Base-by-base conservation (phyloP, 176 grass and related monocot species). In the Tillandsia fasciculata region DNA sequence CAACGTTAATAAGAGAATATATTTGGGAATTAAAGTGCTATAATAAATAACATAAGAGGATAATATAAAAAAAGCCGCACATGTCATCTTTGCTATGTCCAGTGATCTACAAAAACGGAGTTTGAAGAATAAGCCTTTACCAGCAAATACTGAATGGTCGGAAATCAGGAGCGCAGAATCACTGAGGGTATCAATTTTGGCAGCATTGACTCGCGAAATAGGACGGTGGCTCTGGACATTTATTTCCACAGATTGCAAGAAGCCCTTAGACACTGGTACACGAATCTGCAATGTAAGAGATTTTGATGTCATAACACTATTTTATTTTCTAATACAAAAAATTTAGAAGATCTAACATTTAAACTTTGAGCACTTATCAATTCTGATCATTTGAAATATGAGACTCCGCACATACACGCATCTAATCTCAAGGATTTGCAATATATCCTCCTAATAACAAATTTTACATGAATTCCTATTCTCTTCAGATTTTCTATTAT, bases 131-230 rank as follows among this genome's bases (percentile, higher is more conserved):
- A 15, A 59, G 3, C 56, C 15, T 59, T 79, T 90, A 90, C 93
- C 74, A 65, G 77, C 70, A 79, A 97, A 90, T 69, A 87, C 51
- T 48, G 94, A 90, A 80, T 92, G 89, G 63, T 97, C 94, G 69
- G 86, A 77, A 70, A 97, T 80, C 72, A 97, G 84, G 85, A 97
- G 82, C 66, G 82, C 86, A 26, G 84, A 87, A 71, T 79, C 79
- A 57, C 78, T 71, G 1, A 52, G 61, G 12, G 51, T 73, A 73
- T 97, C 86, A 64, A 92, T 85, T 83, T 76, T 51, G n/a, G 86
- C 83, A 63, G 79, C 82, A 79, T 85, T 76, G 75, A 97, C 77
- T 69, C 89, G 80, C 86, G 86, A 85, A 74, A 63, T 26, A 77
- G 89, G 94, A 72, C 86, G 86, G 65, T 76, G 72, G 49, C 50